phyloP scores from a whole-genome alignment of 306 rosid genomes.

The Echinosophora koreensis region DNA sequence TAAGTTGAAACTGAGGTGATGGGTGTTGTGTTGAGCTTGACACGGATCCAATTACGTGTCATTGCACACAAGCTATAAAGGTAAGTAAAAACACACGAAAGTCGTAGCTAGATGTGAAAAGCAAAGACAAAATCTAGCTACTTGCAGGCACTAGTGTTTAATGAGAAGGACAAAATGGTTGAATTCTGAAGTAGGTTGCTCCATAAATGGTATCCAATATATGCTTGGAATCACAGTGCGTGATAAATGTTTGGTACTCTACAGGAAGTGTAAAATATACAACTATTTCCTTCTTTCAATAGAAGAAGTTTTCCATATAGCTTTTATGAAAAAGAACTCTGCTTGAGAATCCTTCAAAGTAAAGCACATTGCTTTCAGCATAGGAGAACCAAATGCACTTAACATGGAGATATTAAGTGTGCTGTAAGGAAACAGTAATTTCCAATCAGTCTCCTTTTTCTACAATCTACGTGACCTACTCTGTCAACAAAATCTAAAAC shows the following conservation, averaged over 20 bases:
- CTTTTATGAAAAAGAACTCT: not conserved
- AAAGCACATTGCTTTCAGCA: slow-evolving; percentile 27
- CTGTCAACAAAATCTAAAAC: not conserved
- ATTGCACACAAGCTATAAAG: slow-evolving; percentile 35
- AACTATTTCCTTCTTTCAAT: slow-evolving; percentile 19
- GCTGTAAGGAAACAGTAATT: not conserved
- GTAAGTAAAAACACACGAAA: slow-evolving; percentile 31
- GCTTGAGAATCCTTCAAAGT: slow-evolving; percentile 36
- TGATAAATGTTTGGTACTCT: slow-evolving; percentile 22
- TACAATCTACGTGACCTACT: slow-evolving; percentile 12
- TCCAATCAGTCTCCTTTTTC: not conserved
- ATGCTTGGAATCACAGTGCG: slow-evolving; percentile 28
- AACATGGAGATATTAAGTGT: not conserved
- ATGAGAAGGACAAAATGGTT: slow-evolving; percentile 47
- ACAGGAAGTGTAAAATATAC: slow-evolving; percentile 17
- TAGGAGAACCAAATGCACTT: slow-evolving; percentile 2
- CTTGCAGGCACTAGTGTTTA: slow-evolving; percentile 39
- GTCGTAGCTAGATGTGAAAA: slow-evolving; percentile 24
- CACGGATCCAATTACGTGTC: slow-evolving; percentile 41
- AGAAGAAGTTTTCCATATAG: not conserved
- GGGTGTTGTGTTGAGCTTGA: slow-evolving; percentile 30
- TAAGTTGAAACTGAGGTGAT: slow-evolving; percentile 41
- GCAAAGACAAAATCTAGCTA: slow-evolving; percentile 52
- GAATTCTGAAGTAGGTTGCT: slow-evolving; percentile 22
- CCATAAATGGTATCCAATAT: slow-evolving; percentile 34